Evolutionary conservation across 192 early-diverging fungal species (phyloP).

Genomic region (Backusella luteola): DNA sequence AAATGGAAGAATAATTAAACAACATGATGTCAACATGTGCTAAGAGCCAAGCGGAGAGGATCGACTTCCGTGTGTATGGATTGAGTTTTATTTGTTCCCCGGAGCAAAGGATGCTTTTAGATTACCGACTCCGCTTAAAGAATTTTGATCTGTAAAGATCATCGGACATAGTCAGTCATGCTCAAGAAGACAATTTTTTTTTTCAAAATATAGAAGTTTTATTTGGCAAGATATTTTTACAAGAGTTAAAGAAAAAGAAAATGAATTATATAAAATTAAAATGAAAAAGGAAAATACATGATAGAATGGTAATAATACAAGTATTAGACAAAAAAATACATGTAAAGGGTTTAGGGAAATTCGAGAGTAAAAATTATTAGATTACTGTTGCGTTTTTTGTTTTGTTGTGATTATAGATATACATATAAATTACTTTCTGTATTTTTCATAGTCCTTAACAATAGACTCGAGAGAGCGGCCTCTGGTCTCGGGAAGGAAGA

Average conservation of each 20-base stretch:
- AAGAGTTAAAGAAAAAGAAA: background rate
- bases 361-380: background rate
- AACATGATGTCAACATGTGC: constrained; percentile 1
- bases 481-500: constrained; percentile 53
- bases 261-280: background rate
- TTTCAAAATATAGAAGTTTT: background rate
- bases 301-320: constrained; percentile 5
- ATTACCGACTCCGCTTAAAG: background rate
- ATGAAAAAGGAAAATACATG: background rate
- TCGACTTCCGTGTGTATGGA: background rate
- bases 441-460: constrained; percentile 16
- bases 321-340: constrained; percentile 1
- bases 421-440: background rate
- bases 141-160: background rate
- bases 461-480: constrained; percentile 59
- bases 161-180: background rate
- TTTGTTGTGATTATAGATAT: background rate
- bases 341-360: background rate
- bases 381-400: background rate
- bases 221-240: background rate
- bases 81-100: background rate
- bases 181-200: background rate
- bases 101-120: background rate
- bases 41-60: background rate
- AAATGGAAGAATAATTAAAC: constrained; percentile 2